A percentile compares a stretch with the other conserved stretches of the same genome.
Conservation (phyloP, 1,284 basidiomycete genomes). For the Chondrostereum purpureum region DNA sequence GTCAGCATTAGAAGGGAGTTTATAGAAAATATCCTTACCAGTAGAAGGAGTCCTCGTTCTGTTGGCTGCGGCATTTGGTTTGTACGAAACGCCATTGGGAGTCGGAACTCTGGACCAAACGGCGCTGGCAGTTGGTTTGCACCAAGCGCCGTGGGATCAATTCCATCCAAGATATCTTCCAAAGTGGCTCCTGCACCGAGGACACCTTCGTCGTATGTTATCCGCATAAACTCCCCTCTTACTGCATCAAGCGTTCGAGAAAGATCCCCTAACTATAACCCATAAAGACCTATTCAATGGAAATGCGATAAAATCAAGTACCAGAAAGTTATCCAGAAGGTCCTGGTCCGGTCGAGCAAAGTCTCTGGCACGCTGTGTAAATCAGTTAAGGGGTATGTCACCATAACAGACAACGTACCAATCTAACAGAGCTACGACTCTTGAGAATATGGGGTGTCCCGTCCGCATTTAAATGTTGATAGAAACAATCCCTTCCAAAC, state of each 20-base stretch:
- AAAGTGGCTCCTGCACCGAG: not conserved
- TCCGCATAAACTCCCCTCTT: not conserved
- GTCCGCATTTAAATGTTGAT: conserved; percentile 59
- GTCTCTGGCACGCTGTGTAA: conserved; percentile 3
- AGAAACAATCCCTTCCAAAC: conserved; percentile 73
- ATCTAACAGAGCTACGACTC: too few relatives aligned
- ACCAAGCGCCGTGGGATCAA: not conserved
- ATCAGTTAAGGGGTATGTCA: not conserved
- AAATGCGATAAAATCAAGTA: not conserved
- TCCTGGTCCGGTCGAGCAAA: not conserved
- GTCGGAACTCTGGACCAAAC: not conserved
- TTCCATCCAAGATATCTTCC: not conserved
- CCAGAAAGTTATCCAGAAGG: not conserved
- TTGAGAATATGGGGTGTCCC: conserved; percentile 56
- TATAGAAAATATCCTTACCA: not conserved
- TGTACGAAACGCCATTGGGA: too few relatives aligned
- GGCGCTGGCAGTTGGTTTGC: too few relatives aligned
- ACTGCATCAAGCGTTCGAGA: not conserved
- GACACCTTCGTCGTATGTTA: not conserved
- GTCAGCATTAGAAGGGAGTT: not conserved
- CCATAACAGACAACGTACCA: conserved; percentile 21
- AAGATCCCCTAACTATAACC: not conserved
- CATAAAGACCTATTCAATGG: too few relatives aligned
- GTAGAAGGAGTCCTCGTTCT: not conserved
- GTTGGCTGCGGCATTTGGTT: not conserved